A percentile compares a stretch with the other conserved stretches of the same genome.
These are phyloP conservation scores for Oryza nivara DNA, from an alignment of 176 grass and related monocot species.

Conservation along the genomic window DNA sequence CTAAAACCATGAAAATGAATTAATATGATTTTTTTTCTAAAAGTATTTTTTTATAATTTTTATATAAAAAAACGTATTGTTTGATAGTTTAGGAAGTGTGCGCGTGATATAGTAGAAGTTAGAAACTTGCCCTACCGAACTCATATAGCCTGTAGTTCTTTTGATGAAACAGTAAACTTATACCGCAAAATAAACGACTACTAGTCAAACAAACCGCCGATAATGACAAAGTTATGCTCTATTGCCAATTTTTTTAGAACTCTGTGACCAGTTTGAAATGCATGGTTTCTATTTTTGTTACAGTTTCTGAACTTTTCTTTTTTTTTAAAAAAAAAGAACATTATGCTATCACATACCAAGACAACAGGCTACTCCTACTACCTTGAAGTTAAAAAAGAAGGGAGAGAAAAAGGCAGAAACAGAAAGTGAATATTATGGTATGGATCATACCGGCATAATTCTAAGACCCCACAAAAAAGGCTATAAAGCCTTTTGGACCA, in stretches of 20 bases:
- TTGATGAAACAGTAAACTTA: no score
- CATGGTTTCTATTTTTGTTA: background rate
- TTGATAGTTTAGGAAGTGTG: no score
- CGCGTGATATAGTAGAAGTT: no score
- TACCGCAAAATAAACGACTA: no score
- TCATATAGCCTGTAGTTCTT: no score
- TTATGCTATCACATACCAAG: background rate
- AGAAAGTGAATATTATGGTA: background rate
- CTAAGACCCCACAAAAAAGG: slow-evolving; percentile 14
- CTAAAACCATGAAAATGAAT: no score
- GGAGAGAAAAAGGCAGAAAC: background rate
- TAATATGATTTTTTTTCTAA: no score
- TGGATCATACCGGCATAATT: slow-evolving; percentile 39
- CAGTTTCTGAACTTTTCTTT: background rate
- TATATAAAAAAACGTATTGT: no score
- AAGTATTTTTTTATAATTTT: no score
- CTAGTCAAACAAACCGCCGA: background rate
- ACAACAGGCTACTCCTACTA: background rate
- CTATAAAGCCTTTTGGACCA: slow-evolving; percentile 15
- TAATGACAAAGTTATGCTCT: background rate
- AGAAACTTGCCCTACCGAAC: no score
- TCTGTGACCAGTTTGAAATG: no score
- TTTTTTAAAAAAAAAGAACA: background rate
- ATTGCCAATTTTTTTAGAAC: no score
- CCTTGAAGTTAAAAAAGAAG: background rate